A percentile compares a stretch with the other conserved stretches of the same genome.
Evolutionary conservation across 495 filamentous ascomycete genomes (phyloP).

Genomic region (Xylaria longipes): DNA sequence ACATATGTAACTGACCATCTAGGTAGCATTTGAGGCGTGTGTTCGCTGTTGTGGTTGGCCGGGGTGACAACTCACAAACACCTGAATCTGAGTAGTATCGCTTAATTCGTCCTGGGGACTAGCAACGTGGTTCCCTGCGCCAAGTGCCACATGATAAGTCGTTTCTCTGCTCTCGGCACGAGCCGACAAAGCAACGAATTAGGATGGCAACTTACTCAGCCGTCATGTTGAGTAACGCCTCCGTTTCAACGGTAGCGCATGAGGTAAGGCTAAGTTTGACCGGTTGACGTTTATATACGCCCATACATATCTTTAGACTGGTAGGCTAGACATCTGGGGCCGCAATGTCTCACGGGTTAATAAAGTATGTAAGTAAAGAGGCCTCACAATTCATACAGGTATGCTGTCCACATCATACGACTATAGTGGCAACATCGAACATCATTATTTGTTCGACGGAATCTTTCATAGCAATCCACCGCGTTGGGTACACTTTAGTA

Average conservation of each 20-base stretch:
- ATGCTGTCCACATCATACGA: not conserved
- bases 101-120: not conserved
- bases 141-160: conserved; percentile 4
- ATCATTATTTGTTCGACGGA: not conserved
- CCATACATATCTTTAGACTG: not conserved
- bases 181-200: not conserved
- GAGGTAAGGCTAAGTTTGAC: not conserved
- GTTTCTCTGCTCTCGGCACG: not conserved
- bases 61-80: conserved; percentile 2
- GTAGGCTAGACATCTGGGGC: not conserved
- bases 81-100: not conserved
- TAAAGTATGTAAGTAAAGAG: not conserved
- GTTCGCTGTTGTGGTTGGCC: not conserved
- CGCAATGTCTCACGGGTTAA: not conserved
- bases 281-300: not conserved
- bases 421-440: not conserved
- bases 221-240: not conserved
- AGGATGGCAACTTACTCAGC: not conserved
- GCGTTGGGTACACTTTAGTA: not conserved
- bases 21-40: not conserved
- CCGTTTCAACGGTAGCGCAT: conserved; percentile 2
- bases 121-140: not conserved
- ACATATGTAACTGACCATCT: not conserved
- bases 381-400: not conserved
- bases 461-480: no score